Evolutionary conservation across 257 asterid genomes (phyloP), one percentile per base, ranked within the genome.

Genomic region (Salvia splendens): DNA sequence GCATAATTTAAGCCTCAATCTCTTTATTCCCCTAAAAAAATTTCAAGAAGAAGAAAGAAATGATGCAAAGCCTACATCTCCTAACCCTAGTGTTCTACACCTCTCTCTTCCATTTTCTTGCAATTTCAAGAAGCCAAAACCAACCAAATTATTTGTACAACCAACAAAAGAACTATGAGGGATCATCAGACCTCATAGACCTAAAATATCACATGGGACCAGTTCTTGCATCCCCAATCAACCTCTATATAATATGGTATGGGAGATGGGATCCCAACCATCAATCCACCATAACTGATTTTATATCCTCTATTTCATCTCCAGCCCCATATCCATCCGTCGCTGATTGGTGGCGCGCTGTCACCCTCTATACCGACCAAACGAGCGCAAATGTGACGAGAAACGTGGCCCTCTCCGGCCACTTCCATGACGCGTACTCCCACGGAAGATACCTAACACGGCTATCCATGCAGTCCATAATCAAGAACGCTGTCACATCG

Each of bases 141-240:
- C 69, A 61, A 20, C 59, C 54, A 20, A 9, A 55, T 9, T 0
- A 42, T 12, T 40, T 64, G 5, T 78, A 51, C 75, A 60, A 71
- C 32, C 78, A 84, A 50, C 67, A 72, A 45, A 82, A 84, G 75
- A 88, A 86, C 74, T 86, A 61, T 68, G 94, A 88, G 80, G 96
- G 95, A 10, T 88, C 96, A 3, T 88, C 94, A 42, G 60, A 86
- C 76, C 85, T 88, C 45, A 61, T 84, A 57, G 75, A 83, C 73
- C 91, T 86, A 73, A 82, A 84, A 78, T 89, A 89, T 70, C 96
- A 89, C 75, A 85, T 85, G 93, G 96, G 96, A 0, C 96, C 96
- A 3, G 85, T 87, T 55, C 89, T 89, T 41, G 57, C 91, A n/a
- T 81, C 84, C 61, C 84, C 86, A 1, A 70, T 81, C 14, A 82